A percentile compares a stretch with the other conserved stretches of the same genome.
phyloP scores from a whole-genome alignment of 805 yeast species.

The Wickerhamiella nectarea region DNA sequence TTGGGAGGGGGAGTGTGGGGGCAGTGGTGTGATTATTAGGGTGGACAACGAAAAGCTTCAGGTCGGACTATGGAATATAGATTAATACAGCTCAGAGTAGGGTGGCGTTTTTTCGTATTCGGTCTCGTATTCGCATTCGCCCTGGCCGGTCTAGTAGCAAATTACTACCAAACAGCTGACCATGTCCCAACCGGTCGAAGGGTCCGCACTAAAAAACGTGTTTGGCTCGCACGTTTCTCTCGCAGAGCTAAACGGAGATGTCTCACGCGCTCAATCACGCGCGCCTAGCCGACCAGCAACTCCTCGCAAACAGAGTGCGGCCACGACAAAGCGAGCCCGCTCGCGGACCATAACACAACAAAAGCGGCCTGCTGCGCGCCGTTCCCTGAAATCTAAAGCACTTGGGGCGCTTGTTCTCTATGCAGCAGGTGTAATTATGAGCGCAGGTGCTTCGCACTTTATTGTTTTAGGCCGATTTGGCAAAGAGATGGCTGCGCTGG shows the following conservation, averaged over 20 bases:
- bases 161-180: too few relatives aligned
- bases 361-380: neutral
- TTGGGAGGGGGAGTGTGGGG: neutral
- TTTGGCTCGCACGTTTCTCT: slow-evolving; percentile 29
- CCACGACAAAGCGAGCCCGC: slow-evolving; percentile 3
- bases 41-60: neutral
- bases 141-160: too few relatives aligned
- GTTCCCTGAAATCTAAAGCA: slow-evolving; percentile 5
- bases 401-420: slow-evolving; percentile 17
- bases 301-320: neutral
- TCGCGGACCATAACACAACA: slow-evolving; percentile 1
- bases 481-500: slow-evolving; percentile 16
- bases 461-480: slow-evolving; percentile 18
- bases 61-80: too few relatives aligned
- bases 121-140: too few relatives aligned
- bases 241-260: slow-evolving; percentile 26
- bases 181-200: slow-evolving; percentile 4
- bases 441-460: slow-evolving; percentile 22
- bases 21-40: neutral
- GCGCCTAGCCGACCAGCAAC: slow-evolving; percentile 3
- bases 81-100: neutral
- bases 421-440: slow-evolving; percentile 22
- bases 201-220: slow-evolving; percentile 25
- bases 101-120: too few relatives aligned
- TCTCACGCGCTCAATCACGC: slow-evolving; percentile 4